Evolutionary conservation across 169 alveolate genomes (phyloP), one percentile per base, ranked within the genome.

Genomic region (Perkinsus marinus): DNA sequence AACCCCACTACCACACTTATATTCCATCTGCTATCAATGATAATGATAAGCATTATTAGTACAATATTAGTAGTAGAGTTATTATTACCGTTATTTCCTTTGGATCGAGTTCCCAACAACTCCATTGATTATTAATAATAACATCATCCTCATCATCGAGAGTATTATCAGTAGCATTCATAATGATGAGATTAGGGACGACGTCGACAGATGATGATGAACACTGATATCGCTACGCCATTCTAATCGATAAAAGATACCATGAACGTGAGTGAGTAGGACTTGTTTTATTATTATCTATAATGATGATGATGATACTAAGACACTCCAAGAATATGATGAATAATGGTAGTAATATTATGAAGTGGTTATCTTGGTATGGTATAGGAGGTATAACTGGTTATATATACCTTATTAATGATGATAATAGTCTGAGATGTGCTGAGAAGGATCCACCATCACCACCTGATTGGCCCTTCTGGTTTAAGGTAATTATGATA

Each of bases 401-500:
- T n/a, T n/a, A n/a, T n/a, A n/a, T n/a, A n/a, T n/a, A n/a, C n/a
- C n/a, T n/a, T n/a, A n/a, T n/a, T 13, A 13, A 57, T 57, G 26
- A 57, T 57, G 34, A 2, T 16, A 57, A 0, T 41, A 41, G 19
- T 41, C 3, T 30, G 7, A 57, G 22, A 16, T 57, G 97, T 92
- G 94, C 96, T 90, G 96, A 95, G 41, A 79, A 92, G 90, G 96
- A 95, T 37, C 97, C 97, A 6, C 97, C 97, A 43, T 93, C 90
- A 92, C 93, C 97, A 0, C 97, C 97, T 0, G 92, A 92, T 90
- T 95, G 94, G 93, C 97, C 97, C 39, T 95, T 95, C 93, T 95
- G 97, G 97, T 95, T 95, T 93, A 95, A 95, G 69, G n/a, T n/a
- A n/a, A n/a, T n/a, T n/a, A n/a, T n/a, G n/a, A n/a, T n/a, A n/a